Percentiles rank a stretch among this genome's conserved stretches.
phyloP scores from a whole-genome alignment of 2,329 filamentous ascomycete genomes.

The Pseudocercospora musae region DNA sequence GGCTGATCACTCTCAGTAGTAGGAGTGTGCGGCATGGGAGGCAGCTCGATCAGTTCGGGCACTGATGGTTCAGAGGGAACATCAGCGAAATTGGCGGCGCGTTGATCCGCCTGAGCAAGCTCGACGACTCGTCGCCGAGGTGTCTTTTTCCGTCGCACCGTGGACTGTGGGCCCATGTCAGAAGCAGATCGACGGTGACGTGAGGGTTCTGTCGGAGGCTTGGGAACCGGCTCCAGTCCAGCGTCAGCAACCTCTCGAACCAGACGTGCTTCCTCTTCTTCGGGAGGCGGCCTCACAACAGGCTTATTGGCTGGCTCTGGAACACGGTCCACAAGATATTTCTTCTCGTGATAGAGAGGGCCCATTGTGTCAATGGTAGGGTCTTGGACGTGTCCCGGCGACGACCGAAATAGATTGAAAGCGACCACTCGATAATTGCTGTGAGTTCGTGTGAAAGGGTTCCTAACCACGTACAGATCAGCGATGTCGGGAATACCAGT shows the following conservation, averaged over 20 bases:
- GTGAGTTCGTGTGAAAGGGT: slow-evolving; percentile 87
- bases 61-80: slow-evolving; percentile 15
- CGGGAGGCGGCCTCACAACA: slow-evolving; percentile 66
- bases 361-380: slow-evolving; percentile 81
- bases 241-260: slow-evolving; percentile 6
- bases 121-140: slow-evolving; percentile 58
- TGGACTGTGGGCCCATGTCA: slow-evolving; percentile 29
- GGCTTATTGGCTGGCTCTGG: slow-evolving; percentile 73
- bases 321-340: slow-evolving; percentile 76
- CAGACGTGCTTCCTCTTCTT: slow-evolving; percentile 48
- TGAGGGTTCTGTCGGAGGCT: slow-evolving; percentile 10
- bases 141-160: slow-evolving; percentile 56
- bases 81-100: slow-evolving; percentile 22
- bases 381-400: slow-evolving; percentile 86
- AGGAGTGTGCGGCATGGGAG: slow-evolving; percentile 26
- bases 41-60: slow-evolving; percentile 30
- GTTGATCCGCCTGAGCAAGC: slow-evolving; percentile 47
- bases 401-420: slow-evolving; percentile 91
- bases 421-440: slow-evolving; percentile 81
- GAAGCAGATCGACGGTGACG: slow-evolving; percentile 30
- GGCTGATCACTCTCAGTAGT: slow-evolving; percentile 27
- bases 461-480: slow-evolving; percentile 89
- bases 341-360: slow-evolving; percentile 80
- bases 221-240: slow-evolving; percentile 13
- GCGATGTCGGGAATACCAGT: slow-evolving; percentile 87